Base-by-base conservation (phyloP, 169 alveolate genomes). In the Plasmodium malariae region DNA sequence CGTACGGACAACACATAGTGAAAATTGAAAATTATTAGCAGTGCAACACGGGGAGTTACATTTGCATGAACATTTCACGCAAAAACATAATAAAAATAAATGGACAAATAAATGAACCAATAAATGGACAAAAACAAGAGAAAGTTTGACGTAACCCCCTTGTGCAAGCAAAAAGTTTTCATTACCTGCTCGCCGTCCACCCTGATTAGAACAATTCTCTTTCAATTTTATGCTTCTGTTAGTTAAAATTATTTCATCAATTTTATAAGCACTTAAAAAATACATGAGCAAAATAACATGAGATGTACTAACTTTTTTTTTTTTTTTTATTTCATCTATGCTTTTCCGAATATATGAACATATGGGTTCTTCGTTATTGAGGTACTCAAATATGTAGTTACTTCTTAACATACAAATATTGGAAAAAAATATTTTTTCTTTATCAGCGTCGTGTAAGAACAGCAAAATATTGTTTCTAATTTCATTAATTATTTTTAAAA, bases 211-310 rank as follows among this genome's bases (percentile, higher is more conserved):
- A 12, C 24, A 14, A 32, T 1, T 5, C 30, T 65, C 63, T 57
- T 14, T 65, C 34, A 60, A 11, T 51, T 9, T 54, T 45, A 37
- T 40, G 36, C 78, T 28, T 2, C 28, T 1, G 3, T 14, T 21
- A 2, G 3, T 1, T 40, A 78, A 26, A 9, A 55, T 43, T n/a
- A 78, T 63, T 78, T 78, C 89, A 37, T 24, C 69, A 63, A 78
- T 60, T 78, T 78, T 48, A 51, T 78, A 78, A 7, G 80, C 60
- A 48, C 89, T 78, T 26, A 63, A 32, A 78, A 78, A 63, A 78
- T 30, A 12, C n/a, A 78, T 17, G 19, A 60, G 30, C 32, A 45
- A 26, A 36, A 78, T 28, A 55, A 55, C 6, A n/a, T 28, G 60
- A 36, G 19, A 12, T 28, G 3, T 62, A 34, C 37, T 48, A 17